phyloP scores from a whole-genome alignment of 2,329 filamentous ascomycete species.

The Diaporthe sp. region DNA sequence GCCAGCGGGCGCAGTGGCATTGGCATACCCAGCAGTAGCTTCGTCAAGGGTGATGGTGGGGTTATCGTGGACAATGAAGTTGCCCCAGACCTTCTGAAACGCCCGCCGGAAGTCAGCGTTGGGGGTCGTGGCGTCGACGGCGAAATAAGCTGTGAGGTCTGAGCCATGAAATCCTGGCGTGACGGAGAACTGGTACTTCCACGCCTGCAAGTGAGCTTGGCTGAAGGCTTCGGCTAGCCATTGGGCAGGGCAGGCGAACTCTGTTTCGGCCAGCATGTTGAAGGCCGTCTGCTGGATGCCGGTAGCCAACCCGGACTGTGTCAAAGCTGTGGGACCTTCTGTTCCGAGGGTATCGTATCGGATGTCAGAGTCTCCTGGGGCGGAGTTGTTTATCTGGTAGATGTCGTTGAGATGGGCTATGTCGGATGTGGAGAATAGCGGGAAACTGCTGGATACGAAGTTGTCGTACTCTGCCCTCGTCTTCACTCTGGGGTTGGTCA shows the following conservation, averaged over 20 bases:
- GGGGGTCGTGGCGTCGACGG: conserved; percentile 47
- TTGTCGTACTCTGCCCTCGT: conserved; percentile 45
- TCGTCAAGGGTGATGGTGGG: conserved; percentile 54
- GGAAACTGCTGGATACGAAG: conserved; percentile 45
- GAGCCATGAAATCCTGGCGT: conserved; percentile 52
- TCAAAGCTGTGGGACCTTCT: conserved; percentile 58
- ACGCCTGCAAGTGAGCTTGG: conserved; percentile 49
- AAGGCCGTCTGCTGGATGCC: conserved; percentile 64
- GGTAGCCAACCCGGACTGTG: conserved; percentile 58
- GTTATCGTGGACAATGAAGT: conserved; percentile 57
- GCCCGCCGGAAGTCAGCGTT: conserved; percentile 53
- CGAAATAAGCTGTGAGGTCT: conserved; percentile 53
- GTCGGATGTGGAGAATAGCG: background rate
- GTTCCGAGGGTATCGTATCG: conserved; percentile 55
- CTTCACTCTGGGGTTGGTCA: conserved; percentile 49
- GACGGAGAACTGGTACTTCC: conserved; percentile 59
- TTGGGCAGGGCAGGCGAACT: conserved; percentile 64
- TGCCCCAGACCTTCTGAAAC: conserved; percentile 58
- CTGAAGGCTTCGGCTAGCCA: conserved; percentile 63
- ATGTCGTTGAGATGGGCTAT: conserved; percentile 18
- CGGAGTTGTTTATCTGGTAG: conserved; percentile 43
- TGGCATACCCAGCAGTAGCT: conserved; percentile 45
- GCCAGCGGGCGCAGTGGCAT: conserved; percentile 9
- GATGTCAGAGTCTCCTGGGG: conserved; percentile 27
- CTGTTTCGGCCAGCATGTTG: conserved; percentile 64